Conservation (phyloP, 257 asterid genomes). For the Knoxia roxburghii region DNA sequence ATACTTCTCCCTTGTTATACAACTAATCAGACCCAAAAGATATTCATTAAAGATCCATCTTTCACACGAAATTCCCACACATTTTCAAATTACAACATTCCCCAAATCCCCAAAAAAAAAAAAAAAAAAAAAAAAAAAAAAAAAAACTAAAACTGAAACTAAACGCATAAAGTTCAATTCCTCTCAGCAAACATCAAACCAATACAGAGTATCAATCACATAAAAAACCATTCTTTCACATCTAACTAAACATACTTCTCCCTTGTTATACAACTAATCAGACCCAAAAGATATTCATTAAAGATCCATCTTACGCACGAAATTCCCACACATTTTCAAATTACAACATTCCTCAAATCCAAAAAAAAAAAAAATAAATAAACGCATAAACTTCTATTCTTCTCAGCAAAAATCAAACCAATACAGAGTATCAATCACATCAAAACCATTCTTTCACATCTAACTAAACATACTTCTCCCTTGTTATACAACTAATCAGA, state of each 20-base stretch:
- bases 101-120: neutral
- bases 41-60: slow-evolving; percentile 1
- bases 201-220: no score
- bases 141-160: no score
- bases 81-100: neutral
- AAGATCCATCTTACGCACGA: neutral
- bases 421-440: no score
- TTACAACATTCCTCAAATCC: neutral
- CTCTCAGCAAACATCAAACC: no score
- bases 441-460: no score
- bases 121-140: no score
- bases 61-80: slow-evolving; percentile 8
- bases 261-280: neutral
- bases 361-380: no score
- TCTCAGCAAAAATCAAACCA: no score
- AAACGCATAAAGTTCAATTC: neutral
- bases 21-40: neutral
- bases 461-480: no score
- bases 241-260: neutral
- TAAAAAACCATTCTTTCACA: neutral
- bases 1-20: neutral
- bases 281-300: neutral
- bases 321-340: slow-evolving; percentile 12
- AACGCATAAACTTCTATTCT: neutral
- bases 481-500: no score